Evolutionary conservation across 805 yeast species (phyloP), one percentile per base, ranked within the genome.

Genomic region (Metschnikowia chrysomelidarum): DNA sequence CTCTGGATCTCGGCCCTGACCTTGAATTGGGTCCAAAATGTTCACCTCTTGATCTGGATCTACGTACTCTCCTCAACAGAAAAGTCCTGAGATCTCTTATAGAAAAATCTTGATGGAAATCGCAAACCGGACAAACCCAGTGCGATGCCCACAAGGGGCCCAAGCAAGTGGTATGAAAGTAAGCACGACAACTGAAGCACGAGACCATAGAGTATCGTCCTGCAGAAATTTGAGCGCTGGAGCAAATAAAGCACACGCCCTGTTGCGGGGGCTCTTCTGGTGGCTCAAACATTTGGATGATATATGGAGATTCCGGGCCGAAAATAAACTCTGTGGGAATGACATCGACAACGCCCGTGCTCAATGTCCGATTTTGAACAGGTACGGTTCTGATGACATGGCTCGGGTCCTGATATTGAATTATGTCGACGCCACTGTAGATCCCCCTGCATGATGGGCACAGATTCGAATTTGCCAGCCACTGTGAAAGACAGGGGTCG

Each of bases 401-500:
- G 4, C 29, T 25, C 8, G 51, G 47, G 7, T 25, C 49, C 2
- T 37, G 27, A 5, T 43, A 34, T n/a, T 51, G 51, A 16, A 59
- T 47, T 4, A 62, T 39, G 32, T 65, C 62, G 18, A 75, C 57
- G 17, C 56, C 41, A 30, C 67, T 54, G 49, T 67, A 78, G 27
- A 60, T 59, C 19, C 64, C 49, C 14, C 86, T 71, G 49, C 86
- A 79, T 4, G 78, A 72, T 2, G 86, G 86, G 49, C 85, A 78
- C 34, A 71, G 65, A 51, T 74, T 76, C 16, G 82, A 75, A 24
- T 73, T 66, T 24, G 63, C 55, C 14, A 73, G 56, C 89, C 89
- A 82, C 19, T 67, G 64, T 22, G 64, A 46, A 23, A 82, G 67
- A 47, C 89, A 82, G 11, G 59, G 48, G 3, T 69, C 60, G 53